These are phyloP conservation scores for Coleophoma eucalyptorum DNA, from an alignment of 2,329 filamentous ascomycete genomes.

Conservation along the genomic window DNA sequence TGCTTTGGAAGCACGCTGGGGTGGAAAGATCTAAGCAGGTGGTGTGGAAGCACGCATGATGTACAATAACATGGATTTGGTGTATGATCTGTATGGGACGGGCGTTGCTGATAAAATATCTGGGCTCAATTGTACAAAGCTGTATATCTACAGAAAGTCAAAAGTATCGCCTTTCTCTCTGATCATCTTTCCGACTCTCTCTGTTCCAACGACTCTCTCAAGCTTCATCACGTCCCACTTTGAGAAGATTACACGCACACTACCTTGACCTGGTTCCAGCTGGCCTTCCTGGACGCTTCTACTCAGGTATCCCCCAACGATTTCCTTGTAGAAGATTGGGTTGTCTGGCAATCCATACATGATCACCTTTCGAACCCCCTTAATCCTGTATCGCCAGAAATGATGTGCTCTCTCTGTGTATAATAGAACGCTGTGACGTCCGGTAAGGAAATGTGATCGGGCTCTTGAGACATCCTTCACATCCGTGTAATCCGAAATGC, in stretches of 20 bases:
- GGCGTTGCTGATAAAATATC: too few species aligned
- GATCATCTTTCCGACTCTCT: constrained; percentile 80
- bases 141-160: constrained; percentile 70
- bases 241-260: constrained; percentile 67
- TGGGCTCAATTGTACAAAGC: constrained; percentile 4
- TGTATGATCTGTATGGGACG: neutral
- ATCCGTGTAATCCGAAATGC: constrained; percentile 84
- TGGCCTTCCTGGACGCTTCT: constrained; percentile 53
- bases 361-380: constrained; percentile 78
- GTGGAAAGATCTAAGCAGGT: constrained; percentile 14
- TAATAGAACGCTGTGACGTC: constrained; percentile 76
- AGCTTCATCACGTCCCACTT: constrained; percentile 87
- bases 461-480: constrained; percentile 77
- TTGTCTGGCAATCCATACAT: constrained; percentile 93
- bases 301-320: constrained; percentile 64
- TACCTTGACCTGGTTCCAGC: constrained; percentile 55
- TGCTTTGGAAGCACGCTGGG: constrained; percentile 27
- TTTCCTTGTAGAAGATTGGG: constrained; percentile 73
- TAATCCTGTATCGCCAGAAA: constrained; percentile 82
- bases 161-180: constrained; percentile 84
- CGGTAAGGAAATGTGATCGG: constrained; percentile 80
- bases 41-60: neutral
- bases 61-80: constrained; percentile 1
- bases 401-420: constrained; percentile 98
- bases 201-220: constrained; percentile 81